phyloP scores from a whole-genome alignment of 2,329 filamentous ascomycete genomes.

The Fusarium sp. region DNA sequence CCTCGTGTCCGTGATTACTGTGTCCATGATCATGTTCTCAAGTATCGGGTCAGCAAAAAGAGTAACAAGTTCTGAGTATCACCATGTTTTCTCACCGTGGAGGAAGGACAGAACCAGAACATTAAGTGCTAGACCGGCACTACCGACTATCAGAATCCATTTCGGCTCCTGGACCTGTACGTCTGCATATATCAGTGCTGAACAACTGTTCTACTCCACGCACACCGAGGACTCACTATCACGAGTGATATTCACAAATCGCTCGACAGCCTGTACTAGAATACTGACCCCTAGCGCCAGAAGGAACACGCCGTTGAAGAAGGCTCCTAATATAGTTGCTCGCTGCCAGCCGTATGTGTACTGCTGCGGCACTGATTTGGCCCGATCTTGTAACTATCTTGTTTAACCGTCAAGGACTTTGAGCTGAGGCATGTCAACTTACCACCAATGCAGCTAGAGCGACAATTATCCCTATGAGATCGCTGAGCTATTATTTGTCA shows the following conservation, averaged over 20 bases:
- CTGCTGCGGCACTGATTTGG: constrained; percentile 62
- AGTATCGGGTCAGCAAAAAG: constrained; percentile 8
- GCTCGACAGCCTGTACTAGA: constrained; percentile 77
- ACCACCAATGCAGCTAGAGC: constrained; percentile 74
- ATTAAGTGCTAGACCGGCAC: constrained; percentile 74
- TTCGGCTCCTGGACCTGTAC: constrained; percentile 74
- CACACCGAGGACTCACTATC: constrained; percentile 48
- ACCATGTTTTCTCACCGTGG: constrained; percentile 63
- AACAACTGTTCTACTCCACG: background rate
- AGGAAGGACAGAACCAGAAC: constrained; percentile 74
- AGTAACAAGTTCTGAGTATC: background rate
- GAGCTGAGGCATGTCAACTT: constrained; percentile 38
- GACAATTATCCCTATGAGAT: constrained; percentile 76
- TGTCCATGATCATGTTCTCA: constrained; percentile 55
- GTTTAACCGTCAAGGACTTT: constrained; percentile 2
- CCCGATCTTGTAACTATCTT: constrained; percentile 66
- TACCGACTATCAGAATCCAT: constrained; percentile 76
- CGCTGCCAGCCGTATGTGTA: constrained; percentile 80
- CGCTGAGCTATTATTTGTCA: constrained; percentile 68
- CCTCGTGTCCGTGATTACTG: constrained; percentile 50
- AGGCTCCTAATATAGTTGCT: constrained; percentile 78
- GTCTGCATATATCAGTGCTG: constrained; percentile 54
- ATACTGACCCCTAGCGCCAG: constrained; percentile 79
- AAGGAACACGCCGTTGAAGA: constrained; percentile 84
- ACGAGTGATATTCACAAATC: constrained; percentile 70